These are phyloP conservation scores for Aspergillus terreus DNA, from an alignment of 2,329 filamentous ascomycete species.

Conservation along the genomic window DNA sequence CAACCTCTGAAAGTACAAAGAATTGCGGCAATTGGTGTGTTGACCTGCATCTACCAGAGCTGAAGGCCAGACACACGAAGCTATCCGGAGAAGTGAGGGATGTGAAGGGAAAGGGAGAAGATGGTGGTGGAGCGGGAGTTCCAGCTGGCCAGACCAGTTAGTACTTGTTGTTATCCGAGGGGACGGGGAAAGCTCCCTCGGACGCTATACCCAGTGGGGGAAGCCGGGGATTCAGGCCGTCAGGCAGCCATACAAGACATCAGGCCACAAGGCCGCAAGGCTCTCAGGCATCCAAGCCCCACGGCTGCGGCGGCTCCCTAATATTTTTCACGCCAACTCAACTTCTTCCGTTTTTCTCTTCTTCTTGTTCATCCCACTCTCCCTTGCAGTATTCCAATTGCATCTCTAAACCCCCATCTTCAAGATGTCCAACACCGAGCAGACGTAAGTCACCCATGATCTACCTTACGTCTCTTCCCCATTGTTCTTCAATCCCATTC, in stretches of 20 bases:
- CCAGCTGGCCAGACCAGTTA: constrained; percentile 28
- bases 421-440: constrained; percentile 70
- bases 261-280: constrained; percentile 15
- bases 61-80: constrained; percentile 12
- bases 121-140: constrained; percentile 7
- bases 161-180: constrained; percentile 2
- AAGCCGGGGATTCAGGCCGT: constrained; percentile 20
- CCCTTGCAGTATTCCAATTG: constrained; percentile 3
- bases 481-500: constrained; percentile 2
- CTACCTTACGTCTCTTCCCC: background rate
- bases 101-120: background rate
- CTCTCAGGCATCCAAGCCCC: constrained; percentile 13
- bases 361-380: constrained; percentile 17
- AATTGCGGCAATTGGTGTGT: constrained; percentile 14
- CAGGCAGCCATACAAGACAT: constrained; percentile 6
- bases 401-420: constrained; percentile 25
- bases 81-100: background rate
- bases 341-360: constrained; percentile 17
- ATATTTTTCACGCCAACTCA: constrained; percentile 26
- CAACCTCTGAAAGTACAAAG: constrained; percentile 25
- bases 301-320: constrained; percentile 19
- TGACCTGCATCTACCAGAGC: constrained; percentile 31
- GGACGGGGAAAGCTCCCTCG: constrained; percentile 22
- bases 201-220: constrained; percentile 11
- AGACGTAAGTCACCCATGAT: constrained; percentile 67